A percentile compares a stretch with the other conserved stretches of the same genome.
phyloP scores from a whole-genome alignment of 176 grass and related monocot species.

The Eremochloa ophiuroides region DNA sequence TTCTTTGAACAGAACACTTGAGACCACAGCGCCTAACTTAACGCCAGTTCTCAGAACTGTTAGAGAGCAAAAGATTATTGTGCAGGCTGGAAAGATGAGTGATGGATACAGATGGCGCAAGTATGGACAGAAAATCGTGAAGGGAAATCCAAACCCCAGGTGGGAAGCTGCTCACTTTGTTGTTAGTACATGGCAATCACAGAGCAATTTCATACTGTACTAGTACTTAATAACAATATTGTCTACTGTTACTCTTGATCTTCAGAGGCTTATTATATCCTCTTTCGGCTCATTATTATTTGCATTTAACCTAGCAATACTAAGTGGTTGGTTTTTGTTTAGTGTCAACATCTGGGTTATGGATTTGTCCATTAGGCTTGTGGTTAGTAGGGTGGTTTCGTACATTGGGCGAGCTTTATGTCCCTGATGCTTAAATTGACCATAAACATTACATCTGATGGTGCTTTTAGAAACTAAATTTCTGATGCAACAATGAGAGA shows the following conservation, averaged over 20 bases:
- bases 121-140: conserved; percentile 98
- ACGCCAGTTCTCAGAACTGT: conserved; percentile 69
- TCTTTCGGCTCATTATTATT: not conserved
- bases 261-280: not conserved
- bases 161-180: conserved; percentile 29
- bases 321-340: not conserved
- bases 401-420: not conserved
- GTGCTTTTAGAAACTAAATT: not conserved
- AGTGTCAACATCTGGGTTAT: not conserved
- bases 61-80: conserved; percentile 82
- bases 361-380: not conserved
- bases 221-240: not conserved
- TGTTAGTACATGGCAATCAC: not conserved
- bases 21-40: conserved; percentile 35
- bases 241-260: not conserved
- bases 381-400: not conserved
- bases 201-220: not conserved
- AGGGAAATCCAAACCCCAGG: conserved; percentile 98
- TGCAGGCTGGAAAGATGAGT: conserved; percentile 70
- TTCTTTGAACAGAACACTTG: conserved; percentile 48
- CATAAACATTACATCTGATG: not conserved
- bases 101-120: conserved; percentile 99
- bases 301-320: not conserved
- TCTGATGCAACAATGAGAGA: not conserved
- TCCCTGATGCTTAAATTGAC: not conserved